Base-by-base conservation (phyloP, 768 basidiomycete genomes). In the Suillus americanus region DNA sequence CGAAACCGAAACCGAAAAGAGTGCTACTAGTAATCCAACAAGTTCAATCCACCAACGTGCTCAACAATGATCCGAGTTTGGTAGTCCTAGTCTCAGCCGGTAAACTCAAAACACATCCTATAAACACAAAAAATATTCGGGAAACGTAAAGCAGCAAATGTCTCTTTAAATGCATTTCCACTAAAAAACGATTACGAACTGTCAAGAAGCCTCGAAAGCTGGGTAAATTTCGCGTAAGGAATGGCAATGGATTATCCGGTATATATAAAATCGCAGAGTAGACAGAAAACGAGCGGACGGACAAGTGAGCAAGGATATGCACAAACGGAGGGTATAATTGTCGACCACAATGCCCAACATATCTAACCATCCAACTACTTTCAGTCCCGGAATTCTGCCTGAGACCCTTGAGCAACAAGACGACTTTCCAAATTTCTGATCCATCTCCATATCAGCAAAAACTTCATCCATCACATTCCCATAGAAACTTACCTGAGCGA, bases 371-470 rank as follows among this genome's bases (percentile, higher is more conserved):
- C 62, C 65, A 18, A 67, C 72, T 66, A 63, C 69, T 61, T 76
- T 83, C 77, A 89, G 68, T 89, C 87, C 72, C 86, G 85, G 83
- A 92, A 93, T 68, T 94, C 93, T 38, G 82, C 79, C 74, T 90
- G 89, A 23, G 90, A 91, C 63, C 92, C 92, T 79, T 95, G 94
- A 43, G 93, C 93, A 71, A 93, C 93, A 70, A 95, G 85, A 66
- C 93, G 90, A 73, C 91, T 94, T 81, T 95, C 93, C 79, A 95
- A 77, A 79, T 95, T 95, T 78, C 92, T 92, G 72, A 28, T 45
- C 33, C 38, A 28, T 57, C 3, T 50, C 23, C 9, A 68, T 38
- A 30, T 63, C 43, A 12, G 46, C 46, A 30, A 54, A 50, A 16
- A 64, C 25, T 64, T 62, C 64, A 61, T 51, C 48, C 37, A n/a